Conservation (phyloP, 805 yeast genomes). For the Huiozyma sinensis region DNA sequence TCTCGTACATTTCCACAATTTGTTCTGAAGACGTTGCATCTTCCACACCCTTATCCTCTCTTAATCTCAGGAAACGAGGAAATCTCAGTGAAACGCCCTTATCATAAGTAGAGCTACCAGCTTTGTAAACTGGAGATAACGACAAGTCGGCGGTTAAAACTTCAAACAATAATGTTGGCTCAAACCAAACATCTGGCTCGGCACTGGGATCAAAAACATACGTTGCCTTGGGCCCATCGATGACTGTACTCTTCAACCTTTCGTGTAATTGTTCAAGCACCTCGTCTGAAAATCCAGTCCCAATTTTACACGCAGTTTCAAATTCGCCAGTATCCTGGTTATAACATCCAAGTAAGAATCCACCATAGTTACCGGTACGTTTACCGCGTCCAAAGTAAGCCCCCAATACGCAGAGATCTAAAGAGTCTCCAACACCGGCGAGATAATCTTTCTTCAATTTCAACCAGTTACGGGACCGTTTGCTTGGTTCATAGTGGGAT, state of each 20-base stretch:
- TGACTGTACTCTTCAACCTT: constrained; percentile 57
- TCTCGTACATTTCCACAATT: constrained; percentile 70
- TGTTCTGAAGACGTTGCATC: constrained; percentile 83
- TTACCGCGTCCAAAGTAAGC: constrained; percentile 92
- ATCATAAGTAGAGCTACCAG: constrained; percentile 62
- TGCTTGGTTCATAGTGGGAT: constrained; percentile 85
- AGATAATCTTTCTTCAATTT: constrained; percentile 91
- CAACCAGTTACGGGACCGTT: constrained; percentile 90
- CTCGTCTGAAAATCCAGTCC: constrained; percentile 93
- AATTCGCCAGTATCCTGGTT: constrained; percentile 86
- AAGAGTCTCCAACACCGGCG: constrained; percentile 91
- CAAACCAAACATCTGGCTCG: constrained; percentile 89
- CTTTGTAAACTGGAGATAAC: constrained; percentile 79
- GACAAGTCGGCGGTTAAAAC: constrained; percentile 87
- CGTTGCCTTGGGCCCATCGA: constrained; percentile 52
- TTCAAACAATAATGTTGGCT: constrained; percentile 75
- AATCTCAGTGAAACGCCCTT: constrained; percentile 82
- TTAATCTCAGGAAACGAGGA: constrained; percentile 71
- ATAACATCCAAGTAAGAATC: constrained; percentile 81
- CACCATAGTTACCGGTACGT: constrained; percentile 92
- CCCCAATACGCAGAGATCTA: constrained; percentile 88
- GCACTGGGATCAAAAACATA: constrained; percentile 62
- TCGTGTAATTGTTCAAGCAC: constrained; percentile 50
- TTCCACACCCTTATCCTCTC: constrained; percentile 79
- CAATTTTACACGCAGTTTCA: constrained; percentile 93